These are phyloP conservation scores for Cercis canadensis DNA, from an alignment of 306 rosid species.

Conservation along the genomic window DNA sequence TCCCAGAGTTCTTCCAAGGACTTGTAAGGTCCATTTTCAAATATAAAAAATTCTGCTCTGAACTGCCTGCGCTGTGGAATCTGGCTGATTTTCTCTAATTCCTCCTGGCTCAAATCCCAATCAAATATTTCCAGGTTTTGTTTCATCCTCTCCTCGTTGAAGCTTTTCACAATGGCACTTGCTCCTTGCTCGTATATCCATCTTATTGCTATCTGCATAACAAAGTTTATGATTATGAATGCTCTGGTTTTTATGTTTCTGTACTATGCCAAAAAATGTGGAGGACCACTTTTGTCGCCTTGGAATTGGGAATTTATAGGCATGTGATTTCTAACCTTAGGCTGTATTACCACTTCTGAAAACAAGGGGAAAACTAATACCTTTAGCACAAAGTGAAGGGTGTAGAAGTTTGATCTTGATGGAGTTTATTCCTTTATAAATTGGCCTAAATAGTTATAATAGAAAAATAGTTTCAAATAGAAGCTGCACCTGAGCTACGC, in stretches of 20 bases:
- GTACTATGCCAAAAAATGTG: no score
- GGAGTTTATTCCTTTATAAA: no score
- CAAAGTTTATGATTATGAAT: not conserved
- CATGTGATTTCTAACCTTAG: no score
- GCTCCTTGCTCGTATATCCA: constrained; percentile 44
- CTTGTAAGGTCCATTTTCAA: constrained; percentile 48
- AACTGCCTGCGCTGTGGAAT: constrained; percentile 46
- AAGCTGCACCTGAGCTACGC: constrained; percentile 41
- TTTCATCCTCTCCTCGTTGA: constrained; percentile 61
- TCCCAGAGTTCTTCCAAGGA: constrained; percentile 52
- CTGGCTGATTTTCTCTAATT: constrained; percentile 38
- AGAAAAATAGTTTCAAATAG: not conserved
- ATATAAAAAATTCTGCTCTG: constrained; percentile 25
- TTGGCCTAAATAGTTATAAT: not conserved
- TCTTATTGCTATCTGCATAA: constrained; percentile 38
- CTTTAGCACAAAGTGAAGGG: no score
- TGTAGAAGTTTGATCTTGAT: no score
- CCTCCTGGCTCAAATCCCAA: constrained; percentile 28
- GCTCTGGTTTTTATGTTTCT: not conserved
- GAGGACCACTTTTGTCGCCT: no score
- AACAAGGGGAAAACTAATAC: no score
- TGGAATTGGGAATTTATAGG: no score
- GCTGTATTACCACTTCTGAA: no score
- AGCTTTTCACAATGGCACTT: constrained; percentile 45
- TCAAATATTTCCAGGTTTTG: constrained; percentile 52